Evolutionary conservation across 345 rosid genomes (phyloP).

Genomic region (Citrus sinensis): DNA sequence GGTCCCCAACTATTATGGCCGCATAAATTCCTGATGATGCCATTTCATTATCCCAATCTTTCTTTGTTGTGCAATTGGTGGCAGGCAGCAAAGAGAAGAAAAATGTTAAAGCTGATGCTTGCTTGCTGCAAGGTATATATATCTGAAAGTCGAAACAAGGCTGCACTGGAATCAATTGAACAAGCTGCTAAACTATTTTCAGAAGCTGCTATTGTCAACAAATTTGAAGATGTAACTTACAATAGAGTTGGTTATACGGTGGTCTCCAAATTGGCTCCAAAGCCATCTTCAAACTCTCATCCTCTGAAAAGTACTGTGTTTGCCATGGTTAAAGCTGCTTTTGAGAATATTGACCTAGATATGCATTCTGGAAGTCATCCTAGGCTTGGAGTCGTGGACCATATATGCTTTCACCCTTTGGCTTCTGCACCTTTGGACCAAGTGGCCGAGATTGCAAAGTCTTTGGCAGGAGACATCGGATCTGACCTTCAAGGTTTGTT

Average conservation of each 20-base stretch:
- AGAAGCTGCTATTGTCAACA: conserved; percentile 71
- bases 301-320: conserved; percentile 49
- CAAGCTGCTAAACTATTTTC: conserved; percentile 60
- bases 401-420: conserved; percentile 88
- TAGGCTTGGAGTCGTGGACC: conserved; percentile 92
- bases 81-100: conserved; percentile 23
- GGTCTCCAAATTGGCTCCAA: conserved; percentile 47
- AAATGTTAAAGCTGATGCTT: conserved; percentile 65
- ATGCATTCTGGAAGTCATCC: conserved; percentile 84
- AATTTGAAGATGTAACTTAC: conserved; percentile 73
- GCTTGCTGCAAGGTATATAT: conserved; percentile 87
- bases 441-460: conserved; percentile 59
- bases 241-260: conserved; percentile 87
- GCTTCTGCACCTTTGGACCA: conserved; percentile 54
- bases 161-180: conserved; percentile 67
- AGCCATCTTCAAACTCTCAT: conserved; percentile 29
- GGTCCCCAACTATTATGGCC: conserved; percentile 30
- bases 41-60: conserved; percentile 9
- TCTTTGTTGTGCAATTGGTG: conserved; percentile 30
- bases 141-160: conserved; percentile 71
- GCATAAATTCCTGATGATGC: conserved; percentile 27
- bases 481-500: conserved; percentile 63
- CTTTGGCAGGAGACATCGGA: conserved; percentile 71
- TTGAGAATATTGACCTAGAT: conserved; percentile 57
- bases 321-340: conserved; percentile 84